These are phyloP conservation scores for Falciphora oryzae DNA, from an alignment of 2,329 filamentous ascomycete genomes.

Conservation along the genomic window DNA sequence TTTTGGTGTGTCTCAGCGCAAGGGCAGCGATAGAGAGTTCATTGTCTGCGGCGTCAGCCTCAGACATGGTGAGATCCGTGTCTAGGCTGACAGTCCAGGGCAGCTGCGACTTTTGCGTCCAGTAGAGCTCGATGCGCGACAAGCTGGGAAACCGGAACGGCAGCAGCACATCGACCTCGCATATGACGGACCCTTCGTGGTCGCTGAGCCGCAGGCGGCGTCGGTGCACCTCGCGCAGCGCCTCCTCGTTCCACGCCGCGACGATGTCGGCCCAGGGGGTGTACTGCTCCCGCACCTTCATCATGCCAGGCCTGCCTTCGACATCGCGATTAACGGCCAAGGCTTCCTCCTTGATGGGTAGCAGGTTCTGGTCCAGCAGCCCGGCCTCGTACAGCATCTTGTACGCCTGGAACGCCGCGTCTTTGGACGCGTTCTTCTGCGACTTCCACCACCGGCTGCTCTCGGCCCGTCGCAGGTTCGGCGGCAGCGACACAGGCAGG, in stretches of 20 bases:
- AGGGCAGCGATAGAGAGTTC: not conserved
- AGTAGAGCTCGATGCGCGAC: constrained; percentile 33
- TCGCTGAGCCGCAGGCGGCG: constrained; percentile 30
- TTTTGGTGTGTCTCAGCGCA: constrained; percentile 36
- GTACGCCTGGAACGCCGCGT: constrained; percentile 81
- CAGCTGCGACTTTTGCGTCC: constrained; percentile 24
- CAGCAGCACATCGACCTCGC: constrained; percentile 37
- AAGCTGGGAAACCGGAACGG: constrained; percentile 36
- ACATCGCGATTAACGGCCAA: constrained; percentile 29
- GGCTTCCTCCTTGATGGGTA: constrained; percentile 50
- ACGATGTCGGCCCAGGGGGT: constrained; percentile 44
- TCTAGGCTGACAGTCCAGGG: constrained; percentile 33
- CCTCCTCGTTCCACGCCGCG: constrained; percentile 30
- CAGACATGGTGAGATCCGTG: constrained; percentile 13
- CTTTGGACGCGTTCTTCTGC: constrained; percentile 67
- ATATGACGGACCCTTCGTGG: constrained; percentile 22
- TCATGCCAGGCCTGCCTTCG: constrained; percentile 29
- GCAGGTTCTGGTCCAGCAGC: constrained; percentile 69
- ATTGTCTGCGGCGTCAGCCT: constrained; percentile 14
- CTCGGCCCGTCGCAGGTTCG: constrained; percentile 46
- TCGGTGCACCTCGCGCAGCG: constrained; percentile 19
- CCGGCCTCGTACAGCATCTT: constrained; percentile 61
- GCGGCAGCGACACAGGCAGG: constrained; percentile 66
- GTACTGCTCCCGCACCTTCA: constrained; percentile 31
- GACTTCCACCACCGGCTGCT: constrained; percentile 58